Conservation (phyloP, 2,329 filamentous ascomycete species). For the Penicillium glabrum region DNA sequence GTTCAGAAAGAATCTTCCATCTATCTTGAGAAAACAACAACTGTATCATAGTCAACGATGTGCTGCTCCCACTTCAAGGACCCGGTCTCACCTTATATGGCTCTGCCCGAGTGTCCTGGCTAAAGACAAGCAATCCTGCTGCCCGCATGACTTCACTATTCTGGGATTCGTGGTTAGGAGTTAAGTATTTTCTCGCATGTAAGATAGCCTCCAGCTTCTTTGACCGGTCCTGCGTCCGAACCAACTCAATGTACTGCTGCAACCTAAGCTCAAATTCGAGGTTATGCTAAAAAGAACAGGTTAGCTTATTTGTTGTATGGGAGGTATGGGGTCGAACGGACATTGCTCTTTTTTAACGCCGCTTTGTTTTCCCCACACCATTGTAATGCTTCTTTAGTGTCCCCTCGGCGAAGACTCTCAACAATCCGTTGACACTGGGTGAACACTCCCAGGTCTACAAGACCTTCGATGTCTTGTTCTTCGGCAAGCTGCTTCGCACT, state of each 20-base stretch:
- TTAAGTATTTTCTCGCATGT: slow-evolving; percentile 80
- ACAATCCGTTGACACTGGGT: slow-evolving; percentile 77
- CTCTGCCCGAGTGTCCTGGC: slow-evolving; percentile 58
- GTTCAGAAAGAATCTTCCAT: slow-evolving; percentile 72
- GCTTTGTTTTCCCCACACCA: slow-evolving; percentile 97
- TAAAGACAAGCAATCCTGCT: slow-evolving; percentile 77
- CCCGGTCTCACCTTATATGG: slow-evolving; percentile 56
- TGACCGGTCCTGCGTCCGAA: slow-evolving; percentile 63
- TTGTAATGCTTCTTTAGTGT: slow-evolving; percentile 73
- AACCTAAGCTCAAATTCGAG: slow-evolving; percentile 91
- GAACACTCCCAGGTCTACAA: slow-evolving; percentile 90
- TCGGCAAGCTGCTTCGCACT: slow-evolving; percentile 73
- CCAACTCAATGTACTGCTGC: slow-evolving; percentile 92
- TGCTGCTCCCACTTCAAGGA: background rate
- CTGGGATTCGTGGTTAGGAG: slow-evolving; percentile 67
- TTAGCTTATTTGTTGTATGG: background rate
- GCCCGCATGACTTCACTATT: slow-evolving; percentile 69
- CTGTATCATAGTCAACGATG: slow-evolving; percentile 36
- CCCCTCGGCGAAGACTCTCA: slow-evolving; percentile 67
- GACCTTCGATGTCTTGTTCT: slow-evolving; percentile 72
- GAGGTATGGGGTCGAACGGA: slow-evolving; percentile 40
- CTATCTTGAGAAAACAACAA: slow-evolving; percentile 71
- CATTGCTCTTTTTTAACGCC: slow-evolving; percentile 82
- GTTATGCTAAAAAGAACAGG: slow-evolving; percentile 58
- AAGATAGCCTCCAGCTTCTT: slow-evolving; percentile 74